Evolutionary conservation across 2,329 filamentous ascomycete species (phyloP), one percentile per base, ranked within the genome.

Genomic region (Aspergillus luchuensis): DNA sequence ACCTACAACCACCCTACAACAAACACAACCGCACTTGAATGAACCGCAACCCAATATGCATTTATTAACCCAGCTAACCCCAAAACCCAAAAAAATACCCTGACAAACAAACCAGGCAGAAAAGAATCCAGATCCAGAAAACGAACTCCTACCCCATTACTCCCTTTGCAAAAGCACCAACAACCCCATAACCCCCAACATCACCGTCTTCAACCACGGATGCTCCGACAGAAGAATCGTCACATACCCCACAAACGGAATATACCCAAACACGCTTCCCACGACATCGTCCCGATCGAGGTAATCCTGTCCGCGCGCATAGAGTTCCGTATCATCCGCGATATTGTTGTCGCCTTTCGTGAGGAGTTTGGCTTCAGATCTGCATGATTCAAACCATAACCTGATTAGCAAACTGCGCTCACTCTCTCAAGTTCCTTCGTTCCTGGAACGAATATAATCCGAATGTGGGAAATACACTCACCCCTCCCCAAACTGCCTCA

Each of bases 331-430:
- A 75, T 99, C 95, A 76, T 98, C 94, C 45, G 91, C 91, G 7
- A 87, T 79, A 75, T 99, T 99, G 83, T 98, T 99, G 80, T 99
- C 95, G 67, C 95, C 95, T 80, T 99, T 99, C 36, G 95, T 99
- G 59, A 99, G 85, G 19, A 99, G 86, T 72, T 91, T 78, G 67
- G 62, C 7, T 65, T 64, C 10, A 66, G 55, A 66, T 33, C 72
- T 75, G 56, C 5, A 58, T 21, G 10, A 30, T 33, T 33, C 30
- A 4, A 45, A 53, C 21, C 28, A 25, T 5, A 55, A 25, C 25
- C 7, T 8, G 56, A 33, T 23, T 43, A 45, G 49, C 19, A 25
- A 2, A 15, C 13, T 52, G 49, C n/a, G 21, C 7, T 36, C 25
- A 25, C 25, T 0, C 23, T 7, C 25, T 8, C 25, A 25, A 8